A percentile compares a stretch with the other conserved stretches of the same genome.
phyloP scores from a whole-genome alignment of 2,329 filamentous ascomycete species.

The Myriangium duriaei region DNA sequence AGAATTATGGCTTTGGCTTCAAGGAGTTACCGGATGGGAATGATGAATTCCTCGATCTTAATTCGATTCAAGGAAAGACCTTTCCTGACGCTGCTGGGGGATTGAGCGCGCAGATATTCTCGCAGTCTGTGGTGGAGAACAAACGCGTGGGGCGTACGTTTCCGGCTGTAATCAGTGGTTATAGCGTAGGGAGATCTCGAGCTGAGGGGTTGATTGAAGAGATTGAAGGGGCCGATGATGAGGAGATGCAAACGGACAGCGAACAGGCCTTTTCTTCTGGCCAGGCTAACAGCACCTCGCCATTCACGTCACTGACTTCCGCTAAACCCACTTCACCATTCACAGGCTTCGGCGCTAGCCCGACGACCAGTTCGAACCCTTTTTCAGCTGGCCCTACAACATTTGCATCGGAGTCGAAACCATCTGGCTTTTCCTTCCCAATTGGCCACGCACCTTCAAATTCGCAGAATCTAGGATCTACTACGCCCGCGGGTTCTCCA shows the following conservation, averaged over 20 bases:
- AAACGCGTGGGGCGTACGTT: slow-evolving; percentile 45
- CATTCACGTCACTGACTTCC: slow-evolving; percentile 28
- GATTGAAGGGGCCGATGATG: slow-evolving; percentile 21
- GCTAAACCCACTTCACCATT: neutral
- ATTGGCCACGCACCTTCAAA: slow-evolving; percentile 10
- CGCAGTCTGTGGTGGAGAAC: slow-evolving; percentile 41
- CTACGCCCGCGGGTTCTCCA: neutral
- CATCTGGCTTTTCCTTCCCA: slow-evolving; percentile 2
- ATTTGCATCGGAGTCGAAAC: neutral
- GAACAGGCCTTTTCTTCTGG: slow-evolving; percentile 22
- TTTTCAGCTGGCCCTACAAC: neutral
- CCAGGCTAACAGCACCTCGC: slow-evolving; percentile 22
- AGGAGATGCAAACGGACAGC: slow-evolving; percentile 20
- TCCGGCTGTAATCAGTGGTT: slow-evolving; percentile 45
- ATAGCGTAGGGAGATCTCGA: slow-evolving; percentile 40
- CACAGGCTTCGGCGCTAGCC: neutral
- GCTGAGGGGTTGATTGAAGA: slow-evolving; percentile 38
- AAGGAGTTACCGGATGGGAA: slow-evolving; percentile 32
- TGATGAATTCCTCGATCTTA: slow-evolving; percentile 39
- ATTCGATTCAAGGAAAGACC: slow-evolving; percentile 29
- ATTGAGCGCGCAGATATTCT: slow-evolving; percentile 39
- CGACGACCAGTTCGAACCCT: neutral
- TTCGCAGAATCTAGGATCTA: neutral
- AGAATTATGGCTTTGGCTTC: slow-evolving; percentile 41
- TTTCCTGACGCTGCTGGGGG: slow-evolving; percentile 19